phyloP scores from a whole-genome alignment of 768 basidiomycete species.

The Podaxis sp. region DNA sequence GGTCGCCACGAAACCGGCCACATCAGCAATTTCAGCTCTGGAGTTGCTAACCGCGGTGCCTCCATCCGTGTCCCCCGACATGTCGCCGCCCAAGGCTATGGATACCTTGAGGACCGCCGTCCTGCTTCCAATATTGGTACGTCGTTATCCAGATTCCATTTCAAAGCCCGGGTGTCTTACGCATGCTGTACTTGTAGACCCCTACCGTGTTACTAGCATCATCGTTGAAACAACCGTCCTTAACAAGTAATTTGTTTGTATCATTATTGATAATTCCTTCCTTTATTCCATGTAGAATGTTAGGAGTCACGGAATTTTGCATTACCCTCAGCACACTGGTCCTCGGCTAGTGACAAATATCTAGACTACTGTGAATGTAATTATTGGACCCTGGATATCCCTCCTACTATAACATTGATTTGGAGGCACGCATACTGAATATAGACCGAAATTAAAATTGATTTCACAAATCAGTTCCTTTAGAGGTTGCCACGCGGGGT shows the following conservation, averaged over 20 bases:
- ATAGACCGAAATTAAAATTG: neutral
- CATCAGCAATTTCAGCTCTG: conserved; percentile 87
- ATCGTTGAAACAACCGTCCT: conserved; percentile 86
- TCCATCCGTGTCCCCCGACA: conserved; percentile 95
- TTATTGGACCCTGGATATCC: conserved; percentile 8
- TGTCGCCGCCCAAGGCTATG: conserved; percentile 88
- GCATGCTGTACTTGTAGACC: conserved; percentile 49
- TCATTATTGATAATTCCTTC: conserved; percentile 11
- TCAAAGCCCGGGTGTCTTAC: neutral
- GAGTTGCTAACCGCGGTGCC: conserved; percentile 97
- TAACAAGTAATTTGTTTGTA: conserved; percentile 44
- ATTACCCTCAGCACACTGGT: conserved; percentile 8
- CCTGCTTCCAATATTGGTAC: conserved; percentile 97
- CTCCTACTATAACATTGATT: conserved; percentile 9
- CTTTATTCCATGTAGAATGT: conserved; percentile 12
- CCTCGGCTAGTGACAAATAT: neutral
- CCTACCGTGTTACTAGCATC: conserved; percentile 91
- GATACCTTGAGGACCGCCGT: conserved; percentile 95
- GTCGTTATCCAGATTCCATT: conserved; percentile 1
- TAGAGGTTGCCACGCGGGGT: neutral
- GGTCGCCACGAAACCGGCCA: conserved; percentile 98
- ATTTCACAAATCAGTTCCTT: neutral
- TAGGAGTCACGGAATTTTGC: conserved; percentile 10
- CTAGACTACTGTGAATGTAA: conserved; percentile 13
- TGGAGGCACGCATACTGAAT: neutral